A percentile compares a stretch with the other conserved stretches of the same genome.
phyloP scores from a whole-genome alignment of 1,284 basidiomycete genomes.

The Pseudozyma flocculosa region DNA sequence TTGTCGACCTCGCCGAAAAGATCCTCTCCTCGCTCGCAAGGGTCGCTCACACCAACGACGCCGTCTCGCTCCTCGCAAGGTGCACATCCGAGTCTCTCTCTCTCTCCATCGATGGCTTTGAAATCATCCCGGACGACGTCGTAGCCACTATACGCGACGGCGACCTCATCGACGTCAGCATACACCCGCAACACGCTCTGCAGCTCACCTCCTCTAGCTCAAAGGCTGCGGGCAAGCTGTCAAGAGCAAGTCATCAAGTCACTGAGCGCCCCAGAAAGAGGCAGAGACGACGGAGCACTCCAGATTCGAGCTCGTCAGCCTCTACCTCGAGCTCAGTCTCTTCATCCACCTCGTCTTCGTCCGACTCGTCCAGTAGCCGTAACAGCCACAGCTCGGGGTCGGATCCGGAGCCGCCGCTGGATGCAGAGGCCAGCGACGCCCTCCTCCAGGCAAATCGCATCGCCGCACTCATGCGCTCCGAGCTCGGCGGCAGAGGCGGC shows the following conservation, averaged over 20 bases:
- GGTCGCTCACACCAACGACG: neutral
- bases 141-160: conserved; percentile 26
- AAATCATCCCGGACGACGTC: conserved; percentile 21
- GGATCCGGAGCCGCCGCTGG: neutral
- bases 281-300: neutral
- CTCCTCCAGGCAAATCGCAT: conserved; percentile 12
- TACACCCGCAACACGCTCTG: neutral
- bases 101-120: conserved; percentile 20
- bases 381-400: neutral
- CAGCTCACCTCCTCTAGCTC: too few relatives aligned
- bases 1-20: conserved; percentile 11
- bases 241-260: too few relatives aligned
- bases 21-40: conserved; percentile 8
- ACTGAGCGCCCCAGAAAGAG: neutral
- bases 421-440: neutral
- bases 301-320: too few relatives aligned
- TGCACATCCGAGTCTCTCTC: neutral
- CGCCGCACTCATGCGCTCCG: conserved; percentile 5
- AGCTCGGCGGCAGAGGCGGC: neutral
- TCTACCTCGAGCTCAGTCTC: too few relatives aligned
- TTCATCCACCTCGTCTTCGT: too few relatives aligned
- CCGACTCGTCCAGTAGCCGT: too few relatives aligned
- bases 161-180: conserved; percentile 15
- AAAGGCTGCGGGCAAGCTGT: too few relatives aligned
- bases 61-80: conserved; percentile 2